Conservation (phyloP, 2,329 filamentous ascomycete species). For the Chaetomium olivaceum region DNA sequence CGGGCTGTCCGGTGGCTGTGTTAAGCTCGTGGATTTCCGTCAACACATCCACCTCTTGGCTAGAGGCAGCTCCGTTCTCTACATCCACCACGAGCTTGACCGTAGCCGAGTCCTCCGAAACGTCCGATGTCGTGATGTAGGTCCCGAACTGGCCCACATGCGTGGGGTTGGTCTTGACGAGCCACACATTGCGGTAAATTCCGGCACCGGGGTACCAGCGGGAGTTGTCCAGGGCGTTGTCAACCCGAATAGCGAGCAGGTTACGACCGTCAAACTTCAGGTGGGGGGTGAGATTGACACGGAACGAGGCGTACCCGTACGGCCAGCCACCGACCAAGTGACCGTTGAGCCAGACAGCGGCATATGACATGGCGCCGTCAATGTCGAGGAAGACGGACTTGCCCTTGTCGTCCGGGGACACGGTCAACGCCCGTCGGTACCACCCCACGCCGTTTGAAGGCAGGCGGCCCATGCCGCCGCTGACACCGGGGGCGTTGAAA, state of each 20-base stretch:
- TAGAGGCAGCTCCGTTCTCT: slow-evolving; percentile 44
- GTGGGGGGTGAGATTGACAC: slow-evolving; percentile 51
- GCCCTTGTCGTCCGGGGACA: slow-evolving; percentile 37
- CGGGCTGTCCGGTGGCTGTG: not conserved
- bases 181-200: slow-evolving; percentile 56
- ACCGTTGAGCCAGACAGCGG: slow-evolving; percentile 55
- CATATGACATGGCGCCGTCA: slow-evolving; percentile 54
- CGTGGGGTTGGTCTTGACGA: slow-evolving; percentile 48
- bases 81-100: slow-evolving; percentile 48
- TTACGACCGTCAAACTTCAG: slow-evolving; percentile 41
- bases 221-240: slow-evolving; percentile 50
- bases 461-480: slow-evolving; percentile 46
- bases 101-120: slow-evolving; percentile 48
- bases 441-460: slow-evolving; percentile 55
- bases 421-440: slow-evolving; percentile 48
- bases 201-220: slow-evolving; percentile 58
- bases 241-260: slow-evolving; percentile 51
- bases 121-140: slow-evolving; percentile 47
- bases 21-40: slow-evolving; percentile 25
- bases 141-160: slow-evolving; percentile 55
- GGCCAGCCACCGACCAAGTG: slow-evolving; percentile 54
- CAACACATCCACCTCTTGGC: slow-evolving; percentile 39
- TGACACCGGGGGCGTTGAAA: slow-evolving; percentile 41
- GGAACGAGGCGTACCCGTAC: slow-evolving; percentile 53
- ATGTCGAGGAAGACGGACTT: slow-evolving; percentile 49